Evolutionary conservation across 169 alveolate species (phyloP).

Genomic region (Cytauxzoon felis): DNA sequence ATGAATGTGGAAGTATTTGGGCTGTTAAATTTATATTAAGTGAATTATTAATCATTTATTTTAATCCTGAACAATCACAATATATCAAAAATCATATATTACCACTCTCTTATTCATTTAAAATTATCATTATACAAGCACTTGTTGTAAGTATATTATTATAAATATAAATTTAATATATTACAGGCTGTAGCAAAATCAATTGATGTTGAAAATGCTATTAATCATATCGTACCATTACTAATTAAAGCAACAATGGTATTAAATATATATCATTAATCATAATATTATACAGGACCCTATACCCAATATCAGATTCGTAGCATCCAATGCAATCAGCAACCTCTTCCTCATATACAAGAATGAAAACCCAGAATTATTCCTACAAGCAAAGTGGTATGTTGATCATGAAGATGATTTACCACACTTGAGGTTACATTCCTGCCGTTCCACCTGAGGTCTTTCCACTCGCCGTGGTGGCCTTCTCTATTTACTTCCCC

Average conservation of each 20-base stretch:
- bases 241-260: slow-evolving; percentile 38
- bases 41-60: slow-evolving; percentile 23
- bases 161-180: not conserved
- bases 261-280: not conserved
- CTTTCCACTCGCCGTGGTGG: no score
- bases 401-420: no score
- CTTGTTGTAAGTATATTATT: slow-evolving; percentile 35
- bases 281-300: slow-evolving; percentile 10
- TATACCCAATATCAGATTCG: slow-evolving; percentile 52
- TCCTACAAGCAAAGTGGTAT: slow-evolving; percentile 29
- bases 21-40: slow-evolving; percentile 27
- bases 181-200: slow-evolving; percentile 60
- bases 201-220: slow-evolving; percentile 32
- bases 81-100: slow-evolving; percentile 3
- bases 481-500: no score
- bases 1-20: slow-evolving; percentile 47
- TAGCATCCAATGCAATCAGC: slow-evolving; percentile 41
- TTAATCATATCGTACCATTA: slow-evolving; percentile 51
- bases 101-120: slow-evolving; percentile 30
- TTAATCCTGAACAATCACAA: slow-evolving; percentile 32
- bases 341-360: slow-evolving; percentile 51
- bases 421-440: no score
- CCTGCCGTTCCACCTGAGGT: no score
- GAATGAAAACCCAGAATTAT: slow-evolving; percentile 43
- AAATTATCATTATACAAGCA: slow-evolving; percentile 47